phyloP scores from a whole-genome alignment of 352 stramenopile genomes.

The Phytopythium cucurbitacearum region DNA sequence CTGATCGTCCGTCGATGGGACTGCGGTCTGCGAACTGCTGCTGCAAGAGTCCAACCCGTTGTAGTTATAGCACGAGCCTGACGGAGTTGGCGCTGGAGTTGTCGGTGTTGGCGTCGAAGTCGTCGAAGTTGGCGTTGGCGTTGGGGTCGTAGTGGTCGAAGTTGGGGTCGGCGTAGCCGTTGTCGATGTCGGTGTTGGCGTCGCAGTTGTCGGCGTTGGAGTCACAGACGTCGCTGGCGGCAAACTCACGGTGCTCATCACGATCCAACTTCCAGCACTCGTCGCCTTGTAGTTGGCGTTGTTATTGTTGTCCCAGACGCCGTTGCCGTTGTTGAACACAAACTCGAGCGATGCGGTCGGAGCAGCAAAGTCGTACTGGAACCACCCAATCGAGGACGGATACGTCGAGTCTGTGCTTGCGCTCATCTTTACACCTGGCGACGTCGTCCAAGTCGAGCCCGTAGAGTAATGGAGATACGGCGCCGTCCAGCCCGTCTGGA shows the following conservation, averaged over 20 bases:
- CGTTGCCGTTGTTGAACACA: slow-evolving; percentile 40
- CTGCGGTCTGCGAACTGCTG: slow-evolving; percentile 13
- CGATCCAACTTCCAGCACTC: slow-evolving; percentile 25
- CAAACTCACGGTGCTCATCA: slow-evolving; percentile 25
- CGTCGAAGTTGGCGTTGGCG: slow-evolving; percentile 14
- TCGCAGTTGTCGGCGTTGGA: slow-evolving; percentile 7
- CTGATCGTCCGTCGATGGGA: slow-evolving; percentile 16
- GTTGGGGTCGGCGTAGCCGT: slow-evolving; percentile 11
- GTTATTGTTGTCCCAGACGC: slow-evolving; percentile 40
- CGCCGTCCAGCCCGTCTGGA: slow-evolving; percentile 23
- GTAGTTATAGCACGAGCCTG: slow-evolving; percentile 25
- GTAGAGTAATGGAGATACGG: slow-evolving; percentile 32
- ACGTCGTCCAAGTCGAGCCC: slow-evolving; percentile 24
- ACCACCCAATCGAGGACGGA: slow-evolving; percentile 24
- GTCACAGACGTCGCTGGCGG: slow-evolving; percentile 8
- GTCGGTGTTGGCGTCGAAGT: slow-evolving; percentile 9
- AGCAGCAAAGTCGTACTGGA: slow-evolving; percentile 22
- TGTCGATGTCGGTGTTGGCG: slow-evolving; percentile 3
- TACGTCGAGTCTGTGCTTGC: slow-evolving; percentile 15
- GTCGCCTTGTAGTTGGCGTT: slow-evolving; percentile 38
- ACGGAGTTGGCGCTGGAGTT: slow-evolving; percentile 13
- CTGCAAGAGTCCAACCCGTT: slow-evolving; percentile 26
- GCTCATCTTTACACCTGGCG: slow-evolving; percentile 23
- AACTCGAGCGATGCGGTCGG: slow-evolving; percentile 25
- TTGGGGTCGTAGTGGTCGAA: slow-evolving; percentile 9